Evolutionary conservation across 257 asterid genomes (phyloP).

Genomic region (Solanum sejunctum): DNA sequence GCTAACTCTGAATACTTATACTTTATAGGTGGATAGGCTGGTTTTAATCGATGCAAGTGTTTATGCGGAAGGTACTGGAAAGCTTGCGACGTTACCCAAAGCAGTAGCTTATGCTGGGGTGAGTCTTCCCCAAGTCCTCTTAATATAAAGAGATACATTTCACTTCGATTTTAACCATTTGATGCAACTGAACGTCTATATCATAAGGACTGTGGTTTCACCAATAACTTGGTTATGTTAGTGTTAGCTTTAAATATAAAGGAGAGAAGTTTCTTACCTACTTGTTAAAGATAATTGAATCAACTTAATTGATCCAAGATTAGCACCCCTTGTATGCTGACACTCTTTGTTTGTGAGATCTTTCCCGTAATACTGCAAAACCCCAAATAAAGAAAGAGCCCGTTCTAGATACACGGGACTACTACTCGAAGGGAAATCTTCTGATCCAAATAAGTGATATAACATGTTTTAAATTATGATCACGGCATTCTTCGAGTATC

Average conservation of each 20-base stretch:
- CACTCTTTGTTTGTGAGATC: background rate
- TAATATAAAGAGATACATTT: background rate
- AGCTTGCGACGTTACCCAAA: slow-evolving; percentile 68
- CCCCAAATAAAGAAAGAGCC: background rate
- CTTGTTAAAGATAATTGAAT: background rate
- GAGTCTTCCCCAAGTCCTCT: slow-evolving; percentile 1
- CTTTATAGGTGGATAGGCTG: slow-evolving; percentile 72
- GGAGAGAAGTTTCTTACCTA: background rate
- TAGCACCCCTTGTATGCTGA: background rate
- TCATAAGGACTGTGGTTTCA: background rate
- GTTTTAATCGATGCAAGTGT: slow-evolving; percentile 85
- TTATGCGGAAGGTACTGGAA: slow-evolving; percentile 87
- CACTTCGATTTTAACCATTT: background rate
- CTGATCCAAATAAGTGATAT: background rate
- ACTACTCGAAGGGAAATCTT: background rate
- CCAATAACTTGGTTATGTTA: background rate
- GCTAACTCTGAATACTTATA: background rate
- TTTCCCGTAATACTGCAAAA: background rate
- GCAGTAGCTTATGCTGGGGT: slow-evolving; percentile 79
- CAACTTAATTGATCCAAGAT: background rate
- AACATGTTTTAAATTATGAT: background rate
- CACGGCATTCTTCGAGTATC: background rate
- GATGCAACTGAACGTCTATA: background rate
- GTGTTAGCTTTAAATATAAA: background rate
- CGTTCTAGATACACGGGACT: background rate